These are phyloP conservation scores for Chlamydomonas urium DNA, from an alignment of 139 green algal species.

Conservation along the genomic window DNA sequence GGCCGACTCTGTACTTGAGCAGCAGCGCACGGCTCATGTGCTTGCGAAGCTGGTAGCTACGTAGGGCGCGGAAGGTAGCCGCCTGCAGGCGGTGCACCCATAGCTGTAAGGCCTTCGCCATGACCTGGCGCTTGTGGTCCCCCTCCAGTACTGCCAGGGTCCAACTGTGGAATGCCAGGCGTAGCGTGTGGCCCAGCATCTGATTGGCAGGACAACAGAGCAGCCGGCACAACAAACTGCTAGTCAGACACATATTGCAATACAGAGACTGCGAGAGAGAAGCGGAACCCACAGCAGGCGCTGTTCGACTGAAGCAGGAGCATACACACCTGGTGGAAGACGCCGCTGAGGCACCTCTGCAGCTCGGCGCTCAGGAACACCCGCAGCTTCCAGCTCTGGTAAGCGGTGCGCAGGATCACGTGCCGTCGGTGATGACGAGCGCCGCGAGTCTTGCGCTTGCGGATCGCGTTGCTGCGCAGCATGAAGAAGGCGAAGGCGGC, in stretches of 20 bases:
- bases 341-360: background rate
- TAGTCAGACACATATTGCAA: too few relatives aligned
- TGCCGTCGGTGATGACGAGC: background rate
- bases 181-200: background rate
- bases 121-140: background rate
- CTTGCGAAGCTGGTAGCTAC: background rate
- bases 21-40: background rate
- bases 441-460: constrained; percentile 17
- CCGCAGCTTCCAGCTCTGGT: background rate
- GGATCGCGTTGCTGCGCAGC: constrained; percentile 23
- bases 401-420: background rate
- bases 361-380: background rate
- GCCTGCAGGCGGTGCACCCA: background rate
- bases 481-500: constrained; percentile 17
- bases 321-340: background rate
- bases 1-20: constrained; percentile 2
- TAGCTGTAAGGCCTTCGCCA: background rate
- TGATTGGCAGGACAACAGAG: too few relatives aligned
- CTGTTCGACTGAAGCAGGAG: too few relatives aligned
- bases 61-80: background rate
- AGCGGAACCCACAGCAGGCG: too few relatives aligned
- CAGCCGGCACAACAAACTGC: too few relatives aligned
- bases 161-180: background rate
- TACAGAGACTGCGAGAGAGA: too few relatives aligned
- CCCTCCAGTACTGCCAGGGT: background rate